Evolutionary conservation across 2,329 filamentous ascomycete genomes (phyloP).

Genomic region (Stromatinia cepivora): DNA sequence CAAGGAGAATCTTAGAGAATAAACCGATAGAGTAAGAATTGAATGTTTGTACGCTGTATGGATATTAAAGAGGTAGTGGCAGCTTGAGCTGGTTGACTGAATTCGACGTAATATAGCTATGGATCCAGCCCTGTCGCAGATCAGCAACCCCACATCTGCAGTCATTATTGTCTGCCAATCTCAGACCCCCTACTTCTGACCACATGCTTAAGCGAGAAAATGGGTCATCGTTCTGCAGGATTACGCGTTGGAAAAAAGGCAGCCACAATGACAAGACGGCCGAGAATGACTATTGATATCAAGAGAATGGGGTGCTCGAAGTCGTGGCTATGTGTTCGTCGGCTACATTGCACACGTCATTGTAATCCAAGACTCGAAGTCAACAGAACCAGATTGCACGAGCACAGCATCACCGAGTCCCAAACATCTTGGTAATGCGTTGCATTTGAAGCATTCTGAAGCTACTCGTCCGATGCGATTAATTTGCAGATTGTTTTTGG

Average conservation of each 20-base stretch:
- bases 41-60: neutral
- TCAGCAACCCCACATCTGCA: slow-evolving; percentile 15
- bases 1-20: neutral
- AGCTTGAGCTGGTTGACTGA: slow-evolving; percentile 5
- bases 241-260: slow-evolving; percentile 19
- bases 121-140: neutral
- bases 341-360: slow-evolving; percentile 9
- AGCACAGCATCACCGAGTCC: neutral
- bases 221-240: neutral
- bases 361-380: neutral
- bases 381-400: neutral
- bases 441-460: neutral
- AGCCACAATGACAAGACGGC: neutral
- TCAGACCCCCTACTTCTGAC: neutral
- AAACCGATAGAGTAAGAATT: neutral
- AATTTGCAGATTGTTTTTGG: too few species aligned
- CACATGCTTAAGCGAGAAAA: slow-evolving; percentile 10
- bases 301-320: neutral
- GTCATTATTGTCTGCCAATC: neutral
- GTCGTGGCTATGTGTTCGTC: neutral
- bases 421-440: neutral
- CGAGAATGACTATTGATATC: slow-evolving; percentile 7
- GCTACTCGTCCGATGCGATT: too few species aligned
- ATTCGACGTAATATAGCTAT: neutral
- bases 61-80: neutral